phyloP scores from a whole-genome alignment of 306 rosid genomes.

The Phaseolus lunatus region DNA sequence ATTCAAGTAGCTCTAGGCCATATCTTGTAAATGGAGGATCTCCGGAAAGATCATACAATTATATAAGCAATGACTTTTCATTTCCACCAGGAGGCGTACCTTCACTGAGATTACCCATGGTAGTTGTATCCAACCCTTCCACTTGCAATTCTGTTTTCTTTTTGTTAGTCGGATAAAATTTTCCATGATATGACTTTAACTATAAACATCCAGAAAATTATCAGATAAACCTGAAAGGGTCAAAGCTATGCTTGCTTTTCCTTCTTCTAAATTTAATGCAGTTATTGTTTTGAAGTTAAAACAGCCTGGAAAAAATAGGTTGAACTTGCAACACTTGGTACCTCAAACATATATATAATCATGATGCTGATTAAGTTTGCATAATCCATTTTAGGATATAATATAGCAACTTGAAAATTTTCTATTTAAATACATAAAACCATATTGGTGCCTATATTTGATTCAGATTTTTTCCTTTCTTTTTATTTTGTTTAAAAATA shows the following conservation, averaged over 20 bases:
- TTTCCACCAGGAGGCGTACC: slow-evolving; percentile 85
- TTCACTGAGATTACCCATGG: slow-evolving; percentile 81
- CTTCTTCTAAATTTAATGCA: slow-evolving; percentile 24
- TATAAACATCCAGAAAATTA: slow-evolving; percentile 15
- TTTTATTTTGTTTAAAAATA: not conserved
- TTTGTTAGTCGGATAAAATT: not conserved
- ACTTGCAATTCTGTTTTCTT: slow-evolving; percentile 22
- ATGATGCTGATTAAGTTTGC: slow-evolving; percentile 16
- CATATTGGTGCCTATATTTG: not conserved
- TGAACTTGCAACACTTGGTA: slow-evolving; percentile 21
- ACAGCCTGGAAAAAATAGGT: slow-evolving; percentile 15
- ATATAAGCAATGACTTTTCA: slow-evolving; percentile 68
- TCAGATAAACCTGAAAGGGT: slow-evolving; percentile 1
- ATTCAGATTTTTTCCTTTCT: not conserved
- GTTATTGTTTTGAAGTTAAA: slow-evolving; percentile 25
- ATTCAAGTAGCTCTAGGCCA: slow-evolving; percentile 60
- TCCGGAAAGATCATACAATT: slow-evolving; percentile 65
- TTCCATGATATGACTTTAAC: slow-evolving; percentile 6
- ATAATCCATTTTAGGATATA: slow-evolving; percentile 22
- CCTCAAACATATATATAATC: slow-evolving; percentile 14
- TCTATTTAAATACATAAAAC: slow-evolving; percentile 8
- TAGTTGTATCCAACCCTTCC: slow-evolving; percentile 65
- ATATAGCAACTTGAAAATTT: slow-evolving; percentile 14
- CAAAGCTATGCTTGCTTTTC: slow-evolving; percentile 8
- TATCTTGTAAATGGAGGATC: slow-evolving; percentile 82